Evolutionary conservation across 345 rosid genomes (phyloP), one percentile per base, ranked within the genome.

Genomic region (Murraya koenigii): DNA sequence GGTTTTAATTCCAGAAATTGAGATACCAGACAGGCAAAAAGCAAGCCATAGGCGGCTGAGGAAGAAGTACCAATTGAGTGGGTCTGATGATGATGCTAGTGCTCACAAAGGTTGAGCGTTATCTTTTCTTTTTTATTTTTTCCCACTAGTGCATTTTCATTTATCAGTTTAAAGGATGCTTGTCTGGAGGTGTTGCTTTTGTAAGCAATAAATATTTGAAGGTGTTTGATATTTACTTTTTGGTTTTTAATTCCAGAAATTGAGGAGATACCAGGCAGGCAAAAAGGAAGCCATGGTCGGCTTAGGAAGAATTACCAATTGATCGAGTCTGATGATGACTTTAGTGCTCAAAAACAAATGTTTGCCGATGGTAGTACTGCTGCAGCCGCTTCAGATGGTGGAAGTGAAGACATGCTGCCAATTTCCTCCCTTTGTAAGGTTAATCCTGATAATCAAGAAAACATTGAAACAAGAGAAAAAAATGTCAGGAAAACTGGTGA

Each of bases 241-340:
- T 44, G 49, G 49, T 11, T 4, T 11, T 44, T 11, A 44, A 44
- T 44, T 44, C 49, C 17, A 44, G 49, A 44, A 44, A 11, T 44
- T 13, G 49, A 44, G 47, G 47, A 41, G 49, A 44, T 44, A 13
- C 49, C 15, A 44, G 15, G 11, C 15, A 44, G 1, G 49, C 49
- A 44, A 44, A 44, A 79, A 72, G 74, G 66, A 39, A 85, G 69
- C 54, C 74, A 33, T 26, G 79, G 84, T 73, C 81, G 89, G 67
- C 88, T 85, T 32, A 84, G 75, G 81, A 94, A 84, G 81, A 89
- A 78, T 75, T 84, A 81, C 78, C 89, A 80, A 44, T 19, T 69
- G 6, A 66, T 74, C 72, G 91, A 87, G 60, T 85, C 92, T 78
- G 92, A 87, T 59, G 81, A 87, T 77, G 87, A 84, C 23, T 72